A percentile compares a stretch with the other conserved stretches of the same genome.
phyloP scores from a whole-genome alignment of 805 yeast species.

The Pichia cephalocereana region DNA sequence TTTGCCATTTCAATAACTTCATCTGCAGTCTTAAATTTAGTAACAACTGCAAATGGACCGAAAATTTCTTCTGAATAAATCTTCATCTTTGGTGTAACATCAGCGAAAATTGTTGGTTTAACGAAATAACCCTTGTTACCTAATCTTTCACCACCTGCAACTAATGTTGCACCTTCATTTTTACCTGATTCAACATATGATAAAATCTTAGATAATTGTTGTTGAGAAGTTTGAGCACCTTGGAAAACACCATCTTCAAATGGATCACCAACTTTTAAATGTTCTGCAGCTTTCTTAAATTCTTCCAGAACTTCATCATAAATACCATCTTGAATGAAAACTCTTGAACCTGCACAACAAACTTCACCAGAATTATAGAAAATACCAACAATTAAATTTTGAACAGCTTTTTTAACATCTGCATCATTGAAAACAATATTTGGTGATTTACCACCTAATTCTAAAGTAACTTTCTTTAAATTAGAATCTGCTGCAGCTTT shows the following conservation, averaged over 20 bases:
- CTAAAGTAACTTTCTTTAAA: constrained; percentile 73
- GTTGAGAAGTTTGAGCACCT: constrained; percentile 68
- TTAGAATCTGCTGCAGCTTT: constrained; percentile 54
- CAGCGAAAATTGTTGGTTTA: constrained; percentile 80
- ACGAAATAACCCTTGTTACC: constrained; percentile 65
- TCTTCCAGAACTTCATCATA: constrained; percentile 58
- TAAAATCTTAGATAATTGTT: constrained; percentile 58
- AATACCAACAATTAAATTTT: constrained; percentile 64
- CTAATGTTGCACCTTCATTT: constrained; percentile 57
- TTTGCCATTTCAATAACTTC: constrained; percentile 71
- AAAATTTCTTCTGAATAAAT: constrained; percentile 86
- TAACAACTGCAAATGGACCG: constrained; percentile 77
- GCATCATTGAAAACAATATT: constrained; percentile 76
- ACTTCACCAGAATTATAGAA: constrained; percentile 88
- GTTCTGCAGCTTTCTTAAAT: constrained; percentile 41
- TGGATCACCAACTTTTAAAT: constrained; percentile 67
- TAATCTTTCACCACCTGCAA: constrained; percentile 74
- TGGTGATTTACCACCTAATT: constrained; percentile 87
- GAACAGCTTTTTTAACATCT: constrained; percentile 55
- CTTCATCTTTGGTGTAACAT: constrained; percentile 63
- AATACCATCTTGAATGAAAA: constrained; percentile 63
- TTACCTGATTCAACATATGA: constrained; percentile 56
- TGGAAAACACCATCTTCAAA: constrained; percentile 60
- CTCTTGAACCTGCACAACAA: constrained; percentile 88
- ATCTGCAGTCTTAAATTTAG: constrained; percentile 63